Evolutionary conservation across 352 stramenopile genomes (phyloP), one percentile per base, ranked within the genome.

Genomic region (Pythium plurisporium): DNA sequence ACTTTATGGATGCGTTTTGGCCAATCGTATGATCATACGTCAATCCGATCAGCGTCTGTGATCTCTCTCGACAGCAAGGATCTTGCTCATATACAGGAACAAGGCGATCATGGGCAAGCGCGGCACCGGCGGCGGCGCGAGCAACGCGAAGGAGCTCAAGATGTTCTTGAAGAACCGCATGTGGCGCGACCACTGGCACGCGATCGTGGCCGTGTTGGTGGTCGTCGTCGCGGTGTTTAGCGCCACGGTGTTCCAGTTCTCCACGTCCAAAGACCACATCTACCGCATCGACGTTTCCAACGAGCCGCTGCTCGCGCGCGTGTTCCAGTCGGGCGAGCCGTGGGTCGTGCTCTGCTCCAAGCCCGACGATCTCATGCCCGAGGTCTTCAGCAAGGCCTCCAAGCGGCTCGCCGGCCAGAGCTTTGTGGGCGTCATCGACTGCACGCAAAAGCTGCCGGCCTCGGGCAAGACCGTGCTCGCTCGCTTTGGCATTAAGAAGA

Each of bases 131-230:
- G 55, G 59, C 31, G 33, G 65, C n/a, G 64, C 66, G 22, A 89
- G 69, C 65, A 84, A 87, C 71, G 70, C 73, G 25, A 77, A 69
- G 41, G 79, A 92, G 42, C 74, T 94, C 57, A 89, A 87, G 72
- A 74, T 91, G 69, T 94, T 91, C 55, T 36, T 94, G 43, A 70
- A 81, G 59, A 86, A 94, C 62, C 69, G 84, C 47, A 87, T 91
- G 80, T 92, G 84, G 84, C 69, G 72, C 27, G 84, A 94, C 10
- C 74, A 94, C 59, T 84, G 73, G 73, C 74, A 87, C 52, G 65
- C 74, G 14, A 53, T 93, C 20, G 40, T 70, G 6, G 72, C 74
- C 0, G 74, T 86, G 14, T 54, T 52, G 11, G 67, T 58, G 12
- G 71, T 93, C 41, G 71, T 86, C 5, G 64, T 79, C 23, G 82